Conservation (phyloP, 169 alveolate genomes). For the Miamiensis avidus region DNA sequence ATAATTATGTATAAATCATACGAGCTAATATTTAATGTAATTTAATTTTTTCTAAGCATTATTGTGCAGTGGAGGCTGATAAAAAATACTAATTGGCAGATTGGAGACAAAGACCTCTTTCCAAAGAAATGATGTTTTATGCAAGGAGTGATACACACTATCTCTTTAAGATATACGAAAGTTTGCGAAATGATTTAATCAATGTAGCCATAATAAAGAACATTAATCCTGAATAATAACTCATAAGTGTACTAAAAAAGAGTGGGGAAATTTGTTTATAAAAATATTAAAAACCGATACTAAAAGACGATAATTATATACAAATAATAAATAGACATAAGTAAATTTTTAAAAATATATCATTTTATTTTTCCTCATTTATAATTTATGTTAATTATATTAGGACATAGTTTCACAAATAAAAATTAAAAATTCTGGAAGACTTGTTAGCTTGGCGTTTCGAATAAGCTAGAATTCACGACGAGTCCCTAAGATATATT, state of each 20-base stretch:
- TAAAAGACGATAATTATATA: slow-evolving; percentile 49
- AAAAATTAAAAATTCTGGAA: slow-evolving; percentile 43
- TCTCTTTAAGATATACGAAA: slow-evolving; percentile 88
- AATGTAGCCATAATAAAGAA: slow-evolving; percentile 24
- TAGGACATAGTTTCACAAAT: not conserved
- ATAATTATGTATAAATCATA: no score
- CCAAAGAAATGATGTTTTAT: slow-evolving; percentile 85
- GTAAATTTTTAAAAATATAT: slow-evolving; percentile 19
- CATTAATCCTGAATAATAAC: slow-evolving; percentile 13
- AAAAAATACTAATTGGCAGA: slow-evolving; percentile 91
- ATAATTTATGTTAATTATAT: no score
- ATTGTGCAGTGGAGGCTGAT: slow-evolving; percentile 75
- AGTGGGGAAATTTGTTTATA: slow-evolving; percentile 49
- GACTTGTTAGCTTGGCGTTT: slow-evolving; percentile 62
- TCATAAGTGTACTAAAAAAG: slow-evolving; percentile 40
- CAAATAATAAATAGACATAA: slow-evolving; percentile 41
- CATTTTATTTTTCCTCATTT: not conserved
- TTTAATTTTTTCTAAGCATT: not conserved
- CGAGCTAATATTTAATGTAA: no score
- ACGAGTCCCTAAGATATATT: slow-evolving; percentile 63
- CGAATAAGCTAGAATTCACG: slow-evolving; percentile 61
- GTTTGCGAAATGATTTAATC: slow-evolving; percentile 64
- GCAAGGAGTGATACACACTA: slow-evolving; percentile 94
- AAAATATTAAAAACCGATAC: slow-evolving; percentile 57
- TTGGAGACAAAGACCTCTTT: slow-evolving; percentile 93